Base-by-base conservation (phyloP, 192 early-diverging fungal species). In the Allomyces arbusculus region DNA sequence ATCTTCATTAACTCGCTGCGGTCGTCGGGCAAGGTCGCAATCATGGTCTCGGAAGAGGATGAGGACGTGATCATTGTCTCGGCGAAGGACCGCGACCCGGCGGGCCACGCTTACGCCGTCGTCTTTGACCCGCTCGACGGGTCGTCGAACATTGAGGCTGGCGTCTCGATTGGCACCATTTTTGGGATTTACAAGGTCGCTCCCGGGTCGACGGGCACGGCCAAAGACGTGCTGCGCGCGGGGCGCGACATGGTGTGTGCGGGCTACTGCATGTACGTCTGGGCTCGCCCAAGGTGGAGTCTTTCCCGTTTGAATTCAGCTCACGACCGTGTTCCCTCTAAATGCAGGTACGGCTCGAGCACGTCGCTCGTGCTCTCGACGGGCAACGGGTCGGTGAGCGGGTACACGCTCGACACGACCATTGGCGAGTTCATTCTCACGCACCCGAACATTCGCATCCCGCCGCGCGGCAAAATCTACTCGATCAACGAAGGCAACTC, bases 41-140 rank as follows among this genome's bases (percentile, higher is more conserved):
- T 98, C 62, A 84, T 98, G 82, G 91, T 98, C 33, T 95, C 92
- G 9, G 95, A 98, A 75, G 95, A 98, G 76, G 87, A 90, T 64
- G 95, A 98, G 65, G 84, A 94, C 66, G 90, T 91, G 50, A 92
- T 98, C 74, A 76, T 89, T 63, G 84, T 98, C 63, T 83, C 88
- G 67, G 82, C 82, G 66, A 76, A 79, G 65, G 75, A 87, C 68
- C 81, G 80, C 55, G 50, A 58, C 16, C 16, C 16, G 20, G 50
- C 16, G 50, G 16, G 20, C 16, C 92, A 90, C 67, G 86, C 91
- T 74, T 98, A 98, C 80, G 86, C 86, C 75, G 91, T 98, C 23
- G 90, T 89, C 25, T 98, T 98, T 84, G 95, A 98, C 76, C 95
- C 95, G 61, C 82, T 98, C 19, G 95, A 98, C 74, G 95, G 95